Evolutionary conservation across 331 rosid genomes (phyloP).

Genomic region (Cydonia oblonga): DNA sequence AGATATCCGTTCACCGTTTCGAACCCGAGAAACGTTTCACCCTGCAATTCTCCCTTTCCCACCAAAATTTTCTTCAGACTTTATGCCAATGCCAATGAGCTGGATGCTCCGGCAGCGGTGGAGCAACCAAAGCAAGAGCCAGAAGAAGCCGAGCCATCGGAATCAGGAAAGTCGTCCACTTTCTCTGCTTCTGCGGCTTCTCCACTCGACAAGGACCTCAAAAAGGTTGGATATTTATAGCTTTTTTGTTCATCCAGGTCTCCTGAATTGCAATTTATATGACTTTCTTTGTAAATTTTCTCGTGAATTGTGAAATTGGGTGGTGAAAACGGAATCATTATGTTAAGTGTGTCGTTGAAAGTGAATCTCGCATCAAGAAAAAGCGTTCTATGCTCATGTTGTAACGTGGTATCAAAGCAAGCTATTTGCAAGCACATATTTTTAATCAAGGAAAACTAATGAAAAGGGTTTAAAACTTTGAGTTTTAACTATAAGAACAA

Average conservation of each 20-base stretch:
- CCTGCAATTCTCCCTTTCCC: constrained; percentile 3
- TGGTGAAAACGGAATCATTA: not conserved
- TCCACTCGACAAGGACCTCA: constrained; percentile 69
- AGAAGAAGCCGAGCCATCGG: not conserved
- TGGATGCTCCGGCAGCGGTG: constrained; percentile 25
- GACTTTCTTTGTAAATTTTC: not conserved
- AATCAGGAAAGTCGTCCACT: constrained; percentile 10
- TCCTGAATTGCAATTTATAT: not conserved
- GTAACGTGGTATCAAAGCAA: accelerated
- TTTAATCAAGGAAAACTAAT: too few relatives aligned
- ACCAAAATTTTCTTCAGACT: constrained; percentile 15
- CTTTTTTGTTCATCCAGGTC: not conserved
- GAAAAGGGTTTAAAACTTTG: too few relatives aligned
- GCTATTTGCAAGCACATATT: too few relatives aligned
- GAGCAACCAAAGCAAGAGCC: constrained; percentile 24
- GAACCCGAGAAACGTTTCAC: constrained; percentile 7
- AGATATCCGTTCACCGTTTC: constrained; percentile 16
- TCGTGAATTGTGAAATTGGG: not conserved
- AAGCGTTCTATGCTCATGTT: accelerated
- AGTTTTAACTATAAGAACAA: too few relatives aligned
- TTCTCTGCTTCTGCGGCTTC: constrained; percentile 21
- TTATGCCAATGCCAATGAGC: constrained; percentile 56
- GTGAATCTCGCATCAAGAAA: not conserved
- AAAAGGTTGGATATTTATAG: constrained; percentile 40
- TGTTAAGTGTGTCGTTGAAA: not conserved